Conservation (phyloP, 23 red algal genomes). For the Gracilariopsis chorda region DNA sequence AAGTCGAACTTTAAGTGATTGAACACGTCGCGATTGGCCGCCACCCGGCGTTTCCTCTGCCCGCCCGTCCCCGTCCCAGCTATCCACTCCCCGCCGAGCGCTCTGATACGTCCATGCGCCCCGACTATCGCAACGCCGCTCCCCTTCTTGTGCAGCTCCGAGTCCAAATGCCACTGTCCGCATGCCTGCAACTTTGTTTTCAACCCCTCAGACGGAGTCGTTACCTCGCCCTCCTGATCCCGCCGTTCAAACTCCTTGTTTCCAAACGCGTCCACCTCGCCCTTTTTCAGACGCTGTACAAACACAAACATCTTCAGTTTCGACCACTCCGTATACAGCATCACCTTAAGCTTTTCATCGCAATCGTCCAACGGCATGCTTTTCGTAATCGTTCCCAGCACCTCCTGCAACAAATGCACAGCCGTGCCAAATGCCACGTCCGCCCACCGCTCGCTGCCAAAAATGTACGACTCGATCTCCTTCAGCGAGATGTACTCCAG, state of each 20-base stretch:
- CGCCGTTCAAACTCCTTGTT: background rate
- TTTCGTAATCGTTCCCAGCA: constrained; percentile 7
- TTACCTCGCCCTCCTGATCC: background rate
- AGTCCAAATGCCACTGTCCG: constrained; percentile 43
- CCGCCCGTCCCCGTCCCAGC: background rate
- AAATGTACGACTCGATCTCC: constrained; percentile 96
- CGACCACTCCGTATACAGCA: constrained; percentile 47
- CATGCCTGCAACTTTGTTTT: background rate
- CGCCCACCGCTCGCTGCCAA: constrained; percentile 68
- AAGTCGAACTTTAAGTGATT: constrained; percentile 39
- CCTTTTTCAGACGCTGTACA: constrained; percentile 22
- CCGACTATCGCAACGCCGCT: constrained; percentile 6
- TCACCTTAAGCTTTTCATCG: constrained; percentile 27
- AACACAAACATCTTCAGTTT: constrained; percentile 38
- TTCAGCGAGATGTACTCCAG: constrained; percentile 79
- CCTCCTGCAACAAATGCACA: constrained; percentile 1
- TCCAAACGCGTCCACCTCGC: constrained; percentile 15
- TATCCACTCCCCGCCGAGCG: constrained; percentile 1
- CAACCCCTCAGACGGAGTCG: background rate
- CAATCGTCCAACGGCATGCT: background rate
- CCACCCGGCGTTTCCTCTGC: background rate
- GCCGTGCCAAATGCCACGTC: constrained; percentile 46
- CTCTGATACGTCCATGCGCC: background rate
- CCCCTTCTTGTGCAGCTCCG: background rate
- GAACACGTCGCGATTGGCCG: background rate